Base-by-base conservation (phyloP, 768 basidiomycete species). In the Boletus fagicola region DNA sequence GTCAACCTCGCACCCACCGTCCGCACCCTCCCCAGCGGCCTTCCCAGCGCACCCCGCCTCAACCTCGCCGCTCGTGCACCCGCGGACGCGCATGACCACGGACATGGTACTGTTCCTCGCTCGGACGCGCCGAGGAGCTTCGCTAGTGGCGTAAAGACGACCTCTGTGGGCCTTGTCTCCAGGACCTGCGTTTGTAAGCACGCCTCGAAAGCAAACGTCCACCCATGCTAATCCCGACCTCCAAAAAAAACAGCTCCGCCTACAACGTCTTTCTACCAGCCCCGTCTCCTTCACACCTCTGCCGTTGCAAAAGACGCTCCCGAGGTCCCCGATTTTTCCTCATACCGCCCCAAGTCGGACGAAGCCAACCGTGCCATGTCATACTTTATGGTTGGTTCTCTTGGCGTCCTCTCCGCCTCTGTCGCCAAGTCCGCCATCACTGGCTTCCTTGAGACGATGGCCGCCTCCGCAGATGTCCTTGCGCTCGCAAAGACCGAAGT, bases 401-500 rank as follows among this genome's bases (percentile, higher is more conserved):
- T 98, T 67, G 97, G 97, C 69, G 83, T 97, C 68, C 83, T 99
- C 74, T 87, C 92, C 61, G 97, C 96, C 54, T 93, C 93, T 20
- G 92, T 85, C 57, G 95, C 95, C 65, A 96, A 98, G 78, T 92
- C 93, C 33, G 86, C 88, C 64, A 87, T 98, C 63, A 84, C 92
- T 59, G 95, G 96, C 74, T 95, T 98, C 77, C 80, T 99, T 59
- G 84, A 88, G 69, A 94, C 93, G 61, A 96, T 99, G 94, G 83
- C 92, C 51, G 97, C 97, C 24, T 96, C 94, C 39, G 94, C 96
- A 36, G 97, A 99, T 71, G 96, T 99, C 52, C 86, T 98, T 66
- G 97, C 97, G 49, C 82, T 98, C 63, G 97, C 97, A 59, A 98
- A 98, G 79, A 92, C 98, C 60, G 97, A 99, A 77, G 86, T 99